phyloP scores from a whole-genome alignment of 2,329 filamentous ascomycete genomes.

The Hypoxylon sp. region DNA sequence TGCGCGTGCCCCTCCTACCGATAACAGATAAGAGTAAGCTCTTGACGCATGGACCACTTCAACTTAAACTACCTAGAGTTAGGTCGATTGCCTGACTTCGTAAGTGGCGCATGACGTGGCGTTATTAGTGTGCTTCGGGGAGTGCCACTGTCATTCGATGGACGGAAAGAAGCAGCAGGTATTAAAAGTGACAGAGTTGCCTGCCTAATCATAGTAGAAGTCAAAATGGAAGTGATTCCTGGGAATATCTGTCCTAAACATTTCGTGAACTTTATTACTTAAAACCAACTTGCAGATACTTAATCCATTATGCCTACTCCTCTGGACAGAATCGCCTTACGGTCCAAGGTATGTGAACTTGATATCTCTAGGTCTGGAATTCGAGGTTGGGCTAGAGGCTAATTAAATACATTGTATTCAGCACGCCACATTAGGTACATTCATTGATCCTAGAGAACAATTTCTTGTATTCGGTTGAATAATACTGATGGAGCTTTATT shows the following conservation, averaged over 20 bases:
- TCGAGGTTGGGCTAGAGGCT: no score
- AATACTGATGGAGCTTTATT: constrained; percentile 41
- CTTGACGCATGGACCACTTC: constrained; percentile 29
- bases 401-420: constrained; percentile 50
- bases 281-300: neutral
- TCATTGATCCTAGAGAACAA: constrained; percentile 4
- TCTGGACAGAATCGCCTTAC: constrained; percentile 70
- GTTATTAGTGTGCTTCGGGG: no score
- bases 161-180: neutral
- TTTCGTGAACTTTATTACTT: constrained; percentile 8
- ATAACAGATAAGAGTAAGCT: constrained; percentile 21
- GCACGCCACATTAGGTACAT: constrained; percentile 74
- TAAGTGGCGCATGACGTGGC: constrained; percentile 37
- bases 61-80: neutral
- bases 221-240: constrained; percentile 24
- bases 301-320: constrained; percentile 70
- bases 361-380: no score
- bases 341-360: constrained; percentile 70
- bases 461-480: constrained; percentile 11
- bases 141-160: constrained; percentile 5
- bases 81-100: neutral
- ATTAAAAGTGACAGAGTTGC: constrained; percentile 38
- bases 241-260: neutral
- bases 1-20: constrained; percentile 4
- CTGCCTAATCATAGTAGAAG: constrained; percentile 20